Evolutionary conservation across 768 basidiomycete species (phyloP).

Genomic region (Saitozyma podzolica): DNA sequence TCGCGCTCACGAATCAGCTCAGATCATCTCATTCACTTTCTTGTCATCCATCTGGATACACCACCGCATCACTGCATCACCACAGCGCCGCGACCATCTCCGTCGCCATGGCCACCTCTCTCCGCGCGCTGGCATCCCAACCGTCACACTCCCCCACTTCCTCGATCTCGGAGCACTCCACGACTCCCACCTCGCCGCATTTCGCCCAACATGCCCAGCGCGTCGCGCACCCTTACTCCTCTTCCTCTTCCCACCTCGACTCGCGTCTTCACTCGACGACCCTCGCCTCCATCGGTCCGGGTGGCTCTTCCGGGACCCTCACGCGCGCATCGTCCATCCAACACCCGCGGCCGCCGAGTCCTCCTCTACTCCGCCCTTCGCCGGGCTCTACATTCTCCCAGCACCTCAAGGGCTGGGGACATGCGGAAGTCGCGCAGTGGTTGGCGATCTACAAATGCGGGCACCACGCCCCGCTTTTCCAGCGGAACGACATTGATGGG

Average conservation of each 20-base stretch:
- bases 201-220: slow-evolving; percentile 20
- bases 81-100: neutral
- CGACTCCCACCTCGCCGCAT: slow-evolving; percentile 45
- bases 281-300: slow-evolving; percentile 9
- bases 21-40: neutral
- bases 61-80: neutral
- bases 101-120: no score
- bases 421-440: slow-evolving; percentile 63
- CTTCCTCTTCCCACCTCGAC: slow-evolving; percentile 3
- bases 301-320: slow-evolving; percentile 15
- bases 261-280: slow-evolving; percentile 7
- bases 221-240: slow-evolving; percentile 1
- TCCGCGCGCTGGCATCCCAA: neutral
- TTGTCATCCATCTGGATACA: neutral
- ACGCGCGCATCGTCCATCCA: slow-evolving; percentile 6
- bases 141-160: slow-evolving; percentile 36
- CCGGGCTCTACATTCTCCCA: slow-evolving; percentile 33
- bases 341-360: slow-evolving; percentile 37
- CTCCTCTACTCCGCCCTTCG: slow-evolving; percentile 36
- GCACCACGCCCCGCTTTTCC: slow-evolving; percentile 68
- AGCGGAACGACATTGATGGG: slow-evolving; percentile 84
- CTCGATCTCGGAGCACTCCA: slow-evolving; percentile 35
- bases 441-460: slow-evolving; percentile 73
- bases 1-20: neutral
- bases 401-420: slow-evolving; percentile 50